phyloP scores from a whole-genome alignment of 2,329 filamentous ascomycete genomes.

The Fusarium albidum region DNA sequence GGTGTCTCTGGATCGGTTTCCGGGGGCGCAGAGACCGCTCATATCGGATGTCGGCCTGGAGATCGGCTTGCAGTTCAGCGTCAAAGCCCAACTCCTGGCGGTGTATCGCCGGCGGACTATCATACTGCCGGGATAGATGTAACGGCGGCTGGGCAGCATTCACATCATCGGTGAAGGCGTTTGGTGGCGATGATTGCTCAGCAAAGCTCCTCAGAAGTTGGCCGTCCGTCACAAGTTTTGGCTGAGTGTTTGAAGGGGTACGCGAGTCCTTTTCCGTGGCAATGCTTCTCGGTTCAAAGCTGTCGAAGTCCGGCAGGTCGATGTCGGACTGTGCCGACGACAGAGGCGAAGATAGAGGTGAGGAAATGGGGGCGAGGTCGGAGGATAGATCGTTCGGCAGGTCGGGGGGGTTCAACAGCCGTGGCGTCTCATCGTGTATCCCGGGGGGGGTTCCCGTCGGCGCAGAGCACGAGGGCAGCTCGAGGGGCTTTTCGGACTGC shows the following conservation, averaged over 20 bases:
- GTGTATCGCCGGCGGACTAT: constrained; percentile 10
- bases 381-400: not conserved
- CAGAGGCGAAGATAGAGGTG: constrained; percentile 45
- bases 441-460: not conserved
- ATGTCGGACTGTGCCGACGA: constrained; percentile 45
- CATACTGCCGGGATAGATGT: not conserved
- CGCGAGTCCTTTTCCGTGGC: constrained; percentile 1
- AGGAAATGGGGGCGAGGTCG: constrained; percentile 4
- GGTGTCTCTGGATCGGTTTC: constrained; percentile 69
- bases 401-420: not conserved
- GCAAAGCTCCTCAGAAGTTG: constrained; percentile 50
- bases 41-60: constrained; percentile 44
- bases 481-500: not conserved
- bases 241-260: constrained; percentile 4
- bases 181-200: constrained; percentile 44
- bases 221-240: constrained; percentile 34
- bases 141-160: not conserved
- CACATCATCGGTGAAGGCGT: constrained; percentile 29
- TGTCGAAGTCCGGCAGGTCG: constrained; percentile 33
- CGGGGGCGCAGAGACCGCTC: constrained; percentile 64
- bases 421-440: constrained; percentile 9
- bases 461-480: not conserved
- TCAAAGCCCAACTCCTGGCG: constrained; percentile 27
- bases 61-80: constrained; percentile 34
- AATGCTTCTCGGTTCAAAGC: constrained; percentile 18